Conservation (phyloP, 2,329 filamentous ascomycete genomes). For the Rutstroemia sp. region DNA sequence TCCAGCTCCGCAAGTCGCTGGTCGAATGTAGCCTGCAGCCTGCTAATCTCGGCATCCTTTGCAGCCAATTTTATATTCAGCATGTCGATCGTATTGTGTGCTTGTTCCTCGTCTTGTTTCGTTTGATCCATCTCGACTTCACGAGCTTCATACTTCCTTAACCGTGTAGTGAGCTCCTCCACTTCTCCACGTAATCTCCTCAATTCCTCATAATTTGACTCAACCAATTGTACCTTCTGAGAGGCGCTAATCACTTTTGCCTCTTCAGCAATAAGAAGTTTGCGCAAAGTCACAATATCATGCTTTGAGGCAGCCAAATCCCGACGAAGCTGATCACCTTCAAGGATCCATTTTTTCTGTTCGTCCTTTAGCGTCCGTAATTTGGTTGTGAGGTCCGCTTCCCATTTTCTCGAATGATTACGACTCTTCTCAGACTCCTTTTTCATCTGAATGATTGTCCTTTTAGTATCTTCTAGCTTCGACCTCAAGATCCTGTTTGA, state of each 20-base stretch:
- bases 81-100: constrained; percentile 51
- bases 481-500: constrained; percentile 67
- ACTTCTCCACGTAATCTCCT: constrained; percentile 53
- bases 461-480: constrained; percentile 66
- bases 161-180: constrained; percentile 49
- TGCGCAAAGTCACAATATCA: constrained; percentile 58
- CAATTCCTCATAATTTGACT: constrained; percentile 53
- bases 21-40: too few species aligned
- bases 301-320: constrained; percentile 50
- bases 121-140: constrained; percentile 53
- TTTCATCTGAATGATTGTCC: constrained; percentile 60
- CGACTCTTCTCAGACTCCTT: constrained; percentile 67
- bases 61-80: constrained; percentile 50
- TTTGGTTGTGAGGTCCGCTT: constrained; percentile 61
- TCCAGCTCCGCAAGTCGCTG: too few species aligned
- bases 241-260: constrained; percentile 56
- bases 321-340: constrained; percentile 48
- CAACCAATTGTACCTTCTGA: constrained; percentile 56
- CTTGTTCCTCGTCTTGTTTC: constrained; percentile 49
- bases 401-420: constrained; percentile 70
- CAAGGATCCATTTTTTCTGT: constrained; percentile 54
- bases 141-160: constrained; percentile 56
- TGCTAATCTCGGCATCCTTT: constrained; percentile 38
- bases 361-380: constrained; percentile 61
- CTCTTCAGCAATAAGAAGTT: constrained; percentile 61